A percentile compares a stretch with the other conserved stretches of the same genome.
phyloP scores from a whole-genome alignment of 1,284 basidiomycete species.

The Wallemia hederae region DNA sequence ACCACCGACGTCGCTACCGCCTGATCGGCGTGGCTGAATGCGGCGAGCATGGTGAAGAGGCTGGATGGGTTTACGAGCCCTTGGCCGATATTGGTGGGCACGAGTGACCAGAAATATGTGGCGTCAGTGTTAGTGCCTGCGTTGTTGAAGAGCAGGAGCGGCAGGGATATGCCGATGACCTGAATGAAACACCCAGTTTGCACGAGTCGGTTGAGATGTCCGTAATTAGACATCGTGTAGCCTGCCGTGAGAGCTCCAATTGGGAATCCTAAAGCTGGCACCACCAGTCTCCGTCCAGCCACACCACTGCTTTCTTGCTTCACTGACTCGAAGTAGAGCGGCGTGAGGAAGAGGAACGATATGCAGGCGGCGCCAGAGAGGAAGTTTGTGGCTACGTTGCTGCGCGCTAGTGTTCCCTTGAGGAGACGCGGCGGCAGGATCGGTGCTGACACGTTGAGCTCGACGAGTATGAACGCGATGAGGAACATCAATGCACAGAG shows the following conservation, averaged over 20 bases:
- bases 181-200: background rate
- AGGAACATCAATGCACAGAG: background rate
- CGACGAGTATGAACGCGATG: background rate
- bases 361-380: background rate
- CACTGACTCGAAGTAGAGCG: background rate
- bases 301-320: background rate
- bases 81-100: background rate
- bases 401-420: background rate
- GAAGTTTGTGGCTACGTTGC: background rate
- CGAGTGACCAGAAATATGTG: background rate
- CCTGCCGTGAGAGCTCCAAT: background rate
- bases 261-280: background rate
- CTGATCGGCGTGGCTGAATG: background rate
- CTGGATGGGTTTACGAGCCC: background rate
- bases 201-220: background rate
- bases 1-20: background rate
- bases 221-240: background rate
- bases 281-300: background rate
- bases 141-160: background rate
- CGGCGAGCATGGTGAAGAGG: background rate
- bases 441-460: background rate
- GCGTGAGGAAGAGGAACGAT: background rate
- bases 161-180: background rate
- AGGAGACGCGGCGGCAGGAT: background rate
- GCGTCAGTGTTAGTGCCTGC: background rate